A percentile compares a stretch with the other conserved stretches of the same genome.
Evolutionary conservation across 306 rosid species (phyloP).

Genomic region (Fagus sylvatica): DNA sequence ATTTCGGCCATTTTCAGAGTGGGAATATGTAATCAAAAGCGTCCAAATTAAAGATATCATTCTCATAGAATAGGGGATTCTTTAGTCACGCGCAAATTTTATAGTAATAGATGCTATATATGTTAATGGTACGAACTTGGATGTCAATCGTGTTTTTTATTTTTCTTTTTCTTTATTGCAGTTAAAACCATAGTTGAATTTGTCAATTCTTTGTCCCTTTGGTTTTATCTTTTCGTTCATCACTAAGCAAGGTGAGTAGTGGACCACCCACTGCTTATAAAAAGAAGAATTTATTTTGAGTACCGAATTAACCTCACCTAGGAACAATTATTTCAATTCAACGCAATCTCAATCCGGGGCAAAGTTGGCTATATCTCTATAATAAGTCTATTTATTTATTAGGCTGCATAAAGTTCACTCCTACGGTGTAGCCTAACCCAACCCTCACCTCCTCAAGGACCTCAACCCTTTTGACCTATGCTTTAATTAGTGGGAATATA

Average conservation of each 20-base stretch:
- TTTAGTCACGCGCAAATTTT: slow-evolving; percentile 16
- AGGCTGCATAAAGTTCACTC: background rate
- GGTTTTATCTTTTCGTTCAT: slow-evolving; percentile 1
- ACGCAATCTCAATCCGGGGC: background rate
- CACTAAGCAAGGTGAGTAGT: slow-evolving; percentile 6
- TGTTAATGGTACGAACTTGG: background rate
- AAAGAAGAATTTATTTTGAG: slow-evolving; percentile 5
- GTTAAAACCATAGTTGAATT: background rate
- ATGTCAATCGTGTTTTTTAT: slow-evolving; percentile 18
- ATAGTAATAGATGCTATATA: background rate
- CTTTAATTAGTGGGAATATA: no score
- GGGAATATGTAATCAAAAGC: slow-evolving; percentile 12
- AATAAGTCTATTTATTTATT: no score
- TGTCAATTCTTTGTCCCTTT: slow-evolving; percentile 6
- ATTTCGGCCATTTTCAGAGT: background rate
- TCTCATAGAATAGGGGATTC: slow-evolving; percentile 24
- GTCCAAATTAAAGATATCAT: slow-evolving; percentile 23
- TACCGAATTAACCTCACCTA: slow-evolving; percentile 21
- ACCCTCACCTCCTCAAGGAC: background rate
- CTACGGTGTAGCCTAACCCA: background rate
- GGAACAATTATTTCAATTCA: slow-evolving; percentile 6
- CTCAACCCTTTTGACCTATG: no score
- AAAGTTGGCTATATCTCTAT: no score
- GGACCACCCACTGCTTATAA: slow-evolving; percentile 28
- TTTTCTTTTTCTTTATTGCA: background rate